A percentile compares a stretch with the other conserved stretches of the same genome.
Evolutionary conservation across 345 rosid species (phyloP).

Genomic region (Populus simonii): DNA sequence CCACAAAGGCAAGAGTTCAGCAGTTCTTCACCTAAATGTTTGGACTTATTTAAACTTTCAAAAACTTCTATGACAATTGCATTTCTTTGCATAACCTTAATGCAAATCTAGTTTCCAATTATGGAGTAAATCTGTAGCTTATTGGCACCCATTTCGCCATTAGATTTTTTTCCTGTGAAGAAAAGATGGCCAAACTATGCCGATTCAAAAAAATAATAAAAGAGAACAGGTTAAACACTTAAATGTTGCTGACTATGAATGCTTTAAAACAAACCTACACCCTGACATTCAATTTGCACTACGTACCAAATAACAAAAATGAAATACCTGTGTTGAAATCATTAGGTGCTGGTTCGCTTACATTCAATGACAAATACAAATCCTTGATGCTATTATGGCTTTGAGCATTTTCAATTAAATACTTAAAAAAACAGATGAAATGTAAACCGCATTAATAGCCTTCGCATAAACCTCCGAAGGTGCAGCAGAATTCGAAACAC

Average conservation of each 20-base stretch:
- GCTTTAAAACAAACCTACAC: background rate
- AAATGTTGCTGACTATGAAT: background rate
- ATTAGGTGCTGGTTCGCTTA: conserved; percentile 56
- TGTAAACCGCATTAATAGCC: conserved; percentile 72
- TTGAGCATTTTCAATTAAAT: conserved; percentile 62
- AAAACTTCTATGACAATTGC: background rate
- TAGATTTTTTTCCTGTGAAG: background rate
- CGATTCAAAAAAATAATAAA: too few species aligned
- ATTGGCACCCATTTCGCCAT: background rate
- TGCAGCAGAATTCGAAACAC: conserved; percentile 44
- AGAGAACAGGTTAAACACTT: background rate
- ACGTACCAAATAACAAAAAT: background rate
- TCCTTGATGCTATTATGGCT: conserved; percentile 42
- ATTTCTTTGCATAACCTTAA: background rate
- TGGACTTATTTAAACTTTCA: background rate
- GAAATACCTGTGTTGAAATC: conserved; percentile 55
- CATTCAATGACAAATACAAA: conserved; percentile 60
- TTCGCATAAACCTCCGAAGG: conserved; percentile 42
- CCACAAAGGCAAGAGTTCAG: background rate
- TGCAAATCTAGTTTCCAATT: background rate
- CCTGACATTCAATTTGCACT: background rate
- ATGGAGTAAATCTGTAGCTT: background rate
- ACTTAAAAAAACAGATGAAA: conserved; percentile 81
- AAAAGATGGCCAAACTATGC: background rate
- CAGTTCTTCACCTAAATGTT: background rate